Conservation (phyloP, 768 basidiomycete genomes). For the Mycena vitilis region DNA sequence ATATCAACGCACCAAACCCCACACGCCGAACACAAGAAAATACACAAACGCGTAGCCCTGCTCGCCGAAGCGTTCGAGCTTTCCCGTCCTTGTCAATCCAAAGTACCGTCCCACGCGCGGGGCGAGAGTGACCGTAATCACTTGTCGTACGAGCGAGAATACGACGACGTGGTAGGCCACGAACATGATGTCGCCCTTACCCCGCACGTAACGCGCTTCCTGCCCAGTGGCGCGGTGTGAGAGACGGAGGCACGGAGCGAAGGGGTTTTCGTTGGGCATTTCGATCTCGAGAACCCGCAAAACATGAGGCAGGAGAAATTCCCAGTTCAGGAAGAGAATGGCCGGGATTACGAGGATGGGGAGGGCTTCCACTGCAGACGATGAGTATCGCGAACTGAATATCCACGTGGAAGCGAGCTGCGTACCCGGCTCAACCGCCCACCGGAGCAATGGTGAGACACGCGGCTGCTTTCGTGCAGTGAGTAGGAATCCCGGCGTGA, state of each 20-base stretch:
- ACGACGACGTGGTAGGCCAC: slow-evolving; percentile 85
- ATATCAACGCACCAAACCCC: slow-evolving; percentile 58
- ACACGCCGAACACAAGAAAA: slow-evolving; percentile 72
- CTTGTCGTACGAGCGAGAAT: slow-evolving; percentile 88
- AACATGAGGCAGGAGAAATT: slow-evolving; percentile 47
- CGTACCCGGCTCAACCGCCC: slow-evolving; percentile 24
- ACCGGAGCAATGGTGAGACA: slow-evolving; percentile 16
- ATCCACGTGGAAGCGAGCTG: neutral
- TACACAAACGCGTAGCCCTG: slow-evolving; percentile 90
- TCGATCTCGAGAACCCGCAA: slow-evolving; percentile 51
- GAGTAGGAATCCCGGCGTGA: slow-evolving; percentile 5
- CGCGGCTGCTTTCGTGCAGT: neutral
- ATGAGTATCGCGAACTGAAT: neutral
- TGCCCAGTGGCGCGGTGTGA: slow-evolving; percentile 69
- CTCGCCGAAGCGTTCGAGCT: slow-evolving; percentile 89
- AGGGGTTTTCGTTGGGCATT: neutral
- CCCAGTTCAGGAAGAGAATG: slow-evolving; percentile 73
- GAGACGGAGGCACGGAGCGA: slow-evolving; percentile 71
- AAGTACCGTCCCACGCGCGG: slow-evolving; percentile 73
- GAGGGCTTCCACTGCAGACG: slow-evolving; percentile 53
- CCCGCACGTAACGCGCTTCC: slow-evolving; percentile 75
- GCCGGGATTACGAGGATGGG: slow-evolving; percentile 71
- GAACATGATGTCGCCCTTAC: slow-evolving; percentile 82
- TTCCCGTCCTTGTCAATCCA: slow-evolving; percentile 72
- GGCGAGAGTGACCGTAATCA: slow-evolving; percentile 22